phyloP scores from a whole-genome alignment of 768 basidiomycete species.

The Suillus variegatus region DNA sequence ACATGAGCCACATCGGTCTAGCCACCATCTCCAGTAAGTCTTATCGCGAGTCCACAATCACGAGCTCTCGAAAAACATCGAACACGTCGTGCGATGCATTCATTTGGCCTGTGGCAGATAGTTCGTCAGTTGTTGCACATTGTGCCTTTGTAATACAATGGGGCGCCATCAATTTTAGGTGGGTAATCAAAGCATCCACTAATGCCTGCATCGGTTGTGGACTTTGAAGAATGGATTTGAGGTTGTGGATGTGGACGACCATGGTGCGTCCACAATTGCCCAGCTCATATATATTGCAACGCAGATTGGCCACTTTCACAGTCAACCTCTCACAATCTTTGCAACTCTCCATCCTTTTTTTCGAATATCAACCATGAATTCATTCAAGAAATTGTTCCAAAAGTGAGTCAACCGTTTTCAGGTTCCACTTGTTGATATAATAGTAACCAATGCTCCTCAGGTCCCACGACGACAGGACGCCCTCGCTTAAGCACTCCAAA shows the following conservation, averaged over 20 bases:
- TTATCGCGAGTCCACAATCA: neutral
- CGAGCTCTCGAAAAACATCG: neutral
- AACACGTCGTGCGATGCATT: no score
- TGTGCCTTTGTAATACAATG: neutral
- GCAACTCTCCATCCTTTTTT: neutral
- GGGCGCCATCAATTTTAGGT: neutral
- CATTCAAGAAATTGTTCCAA: conserved; percentile 2
- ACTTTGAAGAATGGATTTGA: neutral
- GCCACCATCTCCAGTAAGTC: neutral
- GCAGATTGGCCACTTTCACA: neutral
- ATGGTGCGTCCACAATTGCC: neutral
- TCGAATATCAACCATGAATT: neutral
- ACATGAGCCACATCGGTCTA: neutral
- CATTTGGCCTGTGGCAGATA: neutral
- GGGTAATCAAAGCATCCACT: neutral
- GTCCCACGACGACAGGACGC: neutral
- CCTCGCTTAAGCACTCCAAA: conserved; percentile 13
- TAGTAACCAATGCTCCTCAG: neutral
- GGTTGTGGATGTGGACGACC: neutral
- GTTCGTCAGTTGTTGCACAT: neutral
- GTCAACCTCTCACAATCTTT: neutral
- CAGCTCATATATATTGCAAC: neutral
- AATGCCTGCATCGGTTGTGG: neutral
- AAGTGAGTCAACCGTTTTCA: conserved; percentile 8
- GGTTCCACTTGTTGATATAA: neutral